A percentile compares a stretch with the other conserved stretches of the same genome.
phyloP scores from a whole-genome alignment of 768 basidiomycete genomes.

The Tulasnella sp. region DNA sequence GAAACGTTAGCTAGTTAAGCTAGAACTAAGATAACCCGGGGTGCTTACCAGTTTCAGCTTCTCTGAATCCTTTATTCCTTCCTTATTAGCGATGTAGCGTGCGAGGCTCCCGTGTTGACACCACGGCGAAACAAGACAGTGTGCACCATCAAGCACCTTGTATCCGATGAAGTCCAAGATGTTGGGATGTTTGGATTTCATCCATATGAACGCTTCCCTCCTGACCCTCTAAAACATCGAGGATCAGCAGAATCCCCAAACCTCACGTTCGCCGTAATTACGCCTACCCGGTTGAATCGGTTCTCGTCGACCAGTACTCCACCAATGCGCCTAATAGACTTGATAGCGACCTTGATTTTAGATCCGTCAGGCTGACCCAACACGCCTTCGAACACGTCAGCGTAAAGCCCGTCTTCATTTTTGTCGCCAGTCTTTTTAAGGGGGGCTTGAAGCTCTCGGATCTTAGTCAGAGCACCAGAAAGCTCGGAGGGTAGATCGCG shows the following conservation, averaged over 20 bases:
- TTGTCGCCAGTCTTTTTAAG: too few species aligned
- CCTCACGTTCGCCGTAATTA: not conserved
- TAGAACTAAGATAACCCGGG: not conserved
- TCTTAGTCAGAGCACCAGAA: not conserved
- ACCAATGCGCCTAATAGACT: not conserved
- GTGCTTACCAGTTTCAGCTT: not conserved
- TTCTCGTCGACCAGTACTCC: not conserved
- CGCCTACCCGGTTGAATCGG: not conserved
- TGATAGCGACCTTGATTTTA: not conserved
- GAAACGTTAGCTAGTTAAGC: not conserved
- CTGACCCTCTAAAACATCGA: not conserved
- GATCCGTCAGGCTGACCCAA: not conserved
- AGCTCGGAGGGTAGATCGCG: not conserved
- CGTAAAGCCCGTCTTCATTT: not conserved
- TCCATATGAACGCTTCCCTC: not conserved
- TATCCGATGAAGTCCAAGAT: not conserved
- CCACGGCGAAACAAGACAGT: not conserved
- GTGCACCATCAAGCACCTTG: not conserved
- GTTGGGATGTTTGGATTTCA: not conserved
- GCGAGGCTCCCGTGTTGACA: not conserved
- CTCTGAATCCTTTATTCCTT: not conserved
- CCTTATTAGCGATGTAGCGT: not conserved
- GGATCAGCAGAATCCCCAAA: not conserved
- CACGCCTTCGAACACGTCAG: not conserved
- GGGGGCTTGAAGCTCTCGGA: too few species aligned